These are phyloP conservation scores for Tilletia indica DNA, from an alignment of 1,284 basidiomycete genomes.

Conservation along the genomic window DNA sequence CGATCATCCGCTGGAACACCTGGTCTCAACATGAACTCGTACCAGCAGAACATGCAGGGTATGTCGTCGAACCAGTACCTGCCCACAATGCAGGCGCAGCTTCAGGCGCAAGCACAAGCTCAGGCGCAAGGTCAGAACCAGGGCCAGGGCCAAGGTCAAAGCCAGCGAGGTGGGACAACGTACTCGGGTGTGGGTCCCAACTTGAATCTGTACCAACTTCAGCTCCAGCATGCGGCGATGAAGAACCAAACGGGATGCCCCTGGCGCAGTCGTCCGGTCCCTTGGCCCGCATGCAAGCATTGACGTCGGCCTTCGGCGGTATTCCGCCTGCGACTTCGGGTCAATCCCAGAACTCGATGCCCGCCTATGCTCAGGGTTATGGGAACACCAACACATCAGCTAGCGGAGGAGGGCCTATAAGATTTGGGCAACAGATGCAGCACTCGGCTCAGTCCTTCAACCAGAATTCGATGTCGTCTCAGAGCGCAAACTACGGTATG, in stretches of 20 bases:
- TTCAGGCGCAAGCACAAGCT: too few relatives aligned
- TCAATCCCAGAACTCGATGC: not conserved
- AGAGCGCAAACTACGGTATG: not conserved
- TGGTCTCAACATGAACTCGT: not conserved
- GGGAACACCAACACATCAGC: not conserved
- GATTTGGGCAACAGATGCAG: not conserved
- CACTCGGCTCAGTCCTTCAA: not conserved
- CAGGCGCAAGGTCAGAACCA: too few relatives aligned
- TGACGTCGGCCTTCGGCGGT: not conserved
- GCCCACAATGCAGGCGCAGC: not conserved
- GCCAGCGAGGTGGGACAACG: not conserved
- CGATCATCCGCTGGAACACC: not conserved
- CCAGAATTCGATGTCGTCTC: not conserved
- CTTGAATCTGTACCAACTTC: constrained; percentile 3
- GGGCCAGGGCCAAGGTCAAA: too few relatives aligned
- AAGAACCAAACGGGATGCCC: constrained; percentile 7
- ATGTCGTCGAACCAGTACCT: not conserved
- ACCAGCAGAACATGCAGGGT: not conserved
- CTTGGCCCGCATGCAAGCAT: constrained; percentile 4
- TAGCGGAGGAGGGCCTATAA: not conserved
- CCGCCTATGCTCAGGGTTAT: not conserved
- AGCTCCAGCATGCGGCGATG: constrained; percentile 15
- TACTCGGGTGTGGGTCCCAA: not conserved
- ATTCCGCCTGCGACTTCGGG: not conserved
- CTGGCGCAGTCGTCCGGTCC: constrained; percentile 4